Conservation (phyloP, 441 rosid species). For the Caryocar brasiliense region DNA sequence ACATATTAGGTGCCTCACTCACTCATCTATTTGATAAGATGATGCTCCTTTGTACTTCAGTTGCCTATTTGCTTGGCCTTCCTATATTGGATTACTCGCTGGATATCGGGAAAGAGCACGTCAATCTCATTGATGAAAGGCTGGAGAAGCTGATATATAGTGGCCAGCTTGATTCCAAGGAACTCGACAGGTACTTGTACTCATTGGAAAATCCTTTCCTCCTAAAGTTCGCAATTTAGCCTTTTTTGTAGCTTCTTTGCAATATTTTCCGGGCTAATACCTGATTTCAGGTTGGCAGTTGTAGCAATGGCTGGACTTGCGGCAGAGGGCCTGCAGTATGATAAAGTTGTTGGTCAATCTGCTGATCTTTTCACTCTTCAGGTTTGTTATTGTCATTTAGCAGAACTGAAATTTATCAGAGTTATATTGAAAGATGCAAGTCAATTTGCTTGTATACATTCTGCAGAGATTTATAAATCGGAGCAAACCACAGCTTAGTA, state of each 20-base stretch:
- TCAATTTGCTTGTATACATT: not conserved
- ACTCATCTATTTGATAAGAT: not conserved
- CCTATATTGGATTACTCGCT: constrained; percentile 78
- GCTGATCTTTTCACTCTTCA: constrained; percentile 92
- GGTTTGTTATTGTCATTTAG: constrained; percentile 22
- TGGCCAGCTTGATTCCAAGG: constrained; percentile 76
- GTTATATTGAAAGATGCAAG: not conserved
- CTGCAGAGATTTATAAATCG: constrained; percentile 74
- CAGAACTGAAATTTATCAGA: not conserved
- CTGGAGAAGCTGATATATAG: constrained; percentile 75
- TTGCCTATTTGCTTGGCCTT: constrained; percentile 73
- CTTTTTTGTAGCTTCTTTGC: too few relatives aligned
- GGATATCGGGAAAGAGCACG: constrained; percentile 88
- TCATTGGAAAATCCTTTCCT: too few relatives aligned
- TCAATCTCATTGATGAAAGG: constrained; percentile 70
- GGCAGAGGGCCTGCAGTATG: constrained; percentile 77
- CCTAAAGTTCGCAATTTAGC: too few relatives aligned
- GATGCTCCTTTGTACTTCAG: constrained; percentile 22
- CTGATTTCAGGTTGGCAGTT: constrained; percentile 52
- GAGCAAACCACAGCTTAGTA: constrained; percentile 68
- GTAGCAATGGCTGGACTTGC: constrained; percentile 94
- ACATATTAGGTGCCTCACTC: not conserved
- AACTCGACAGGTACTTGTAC: constrained; percentile 82
- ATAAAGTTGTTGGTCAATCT: constrained; percentile 86
- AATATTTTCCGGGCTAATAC: too few relatives aligned